Base-by-base conservation (phyloP, 805 yeast species). In the Starmerella cellae region DNA sequence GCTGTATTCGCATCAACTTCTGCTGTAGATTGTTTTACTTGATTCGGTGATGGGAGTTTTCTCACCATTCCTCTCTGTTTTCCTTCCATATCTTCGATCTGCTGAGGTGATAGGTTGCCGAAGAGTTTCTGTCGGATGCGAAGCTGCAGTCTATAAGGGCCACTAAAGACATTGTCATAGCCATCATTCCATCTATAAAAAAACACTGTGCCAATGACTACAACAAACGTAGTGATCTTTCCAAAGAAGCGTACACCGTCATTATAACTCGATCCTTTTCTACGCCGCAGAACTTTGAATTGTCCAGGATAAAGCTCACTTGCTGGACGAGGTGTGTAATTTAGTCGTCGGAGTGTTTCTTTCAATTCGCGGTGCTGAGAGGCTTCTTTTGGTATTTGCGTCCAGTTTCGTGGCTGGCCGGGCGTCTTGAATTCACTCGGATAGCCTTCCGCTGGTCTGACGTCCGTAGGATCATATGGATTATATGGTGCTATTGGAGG, bases 111-210 rank as follows among this genome's bases (percentile, higher is more conserved):
- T 44, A 83, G 64, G 17, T 60, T 60, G 1, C 52, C 52, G n/a
- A 69, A 47, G 2, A 79, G 35, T 41, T 57, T 51, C 48, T 76
- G 77, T 55, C 81, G 73, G 36, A 70, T 35, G 30, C 70, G 61
- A 34, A 82, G 67, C 48, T 82, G 75, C 21, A 67, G 58, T 38
- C 88, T 60, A 58, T 82, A 75, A 38, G 80, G 74, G 32, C 71
- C 74, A 11, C 83, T 70, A 60, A 82, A 75, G 6, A 79, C 75
- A 54, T 82, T 77, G 44, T 82, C 88, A 48, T 73, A 71, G 2
- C 85, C 85, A 45, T 82, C 91, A 55, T 83, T 82, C 94, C 94
- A 82, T 40, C 84, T 65, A 58, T 77, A 73, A 61, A 82, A 77
- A 57, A 83, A 83, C 2, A 79, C 70, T 19, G 76, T 75, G 53